These are phyloP conservation scores for Kuraishia cidri DNA, from an alignment of 805 yeast genomes.

Conservation along the genomic window DNA sequence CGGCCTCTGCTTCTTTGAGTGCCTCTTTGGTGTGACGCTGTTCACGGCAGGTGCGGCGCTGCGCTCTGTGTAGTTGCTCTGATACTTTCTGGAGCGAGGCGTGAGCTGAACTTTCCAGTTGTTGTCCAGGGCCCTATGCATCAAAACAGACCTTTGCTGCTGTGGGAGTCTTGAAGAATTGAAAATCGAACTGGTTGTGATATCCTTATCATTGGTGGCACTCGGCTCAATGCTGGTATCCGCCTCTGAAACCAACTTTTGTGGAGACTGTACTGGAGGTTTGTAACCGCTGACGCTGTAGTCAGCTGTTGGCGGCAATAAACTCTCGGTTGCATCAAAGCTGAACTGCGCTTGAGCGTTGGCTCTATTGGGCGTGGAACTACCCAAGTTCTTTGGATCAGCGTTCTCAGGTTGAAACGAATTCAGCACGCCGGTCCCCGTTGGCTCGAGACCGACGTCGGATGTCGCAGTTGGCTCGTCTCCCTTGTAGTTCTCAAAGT, in stretches of 20 bases:
- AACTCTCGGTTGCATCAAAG: constrained; percentile 3
- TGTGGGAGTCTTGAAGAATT: constrained; percentile 9
- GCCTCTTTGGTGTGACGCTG: constrained; percentile 4
- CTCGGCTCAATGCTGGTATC: constrained; percentile 9
- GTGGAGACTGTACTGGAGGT: too few relatives aligned
- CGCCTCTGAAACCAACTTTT: too few relatives aligned
- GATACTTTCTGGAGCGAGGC: constrained; percentile 9
- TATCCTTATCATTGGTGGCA: constrained; percentile 7
- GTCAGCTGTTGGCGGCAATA: neutral
- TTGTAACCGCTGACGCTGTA: too few relatives aligned
- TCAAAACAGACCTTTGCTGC: constrained; percentile 1
- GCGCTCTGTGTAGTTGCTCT: constrained; percentile 1
- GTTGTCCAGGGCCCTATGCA: constrained; percentile 20
- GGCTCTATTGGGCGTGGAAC: constrained; percentile 14
- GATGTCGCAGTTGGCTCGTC: constrained; percentile 5
- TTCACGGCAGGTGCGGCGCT: constrained; percentile 1
- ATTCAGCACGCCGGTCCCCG: constrained; percentile 6
- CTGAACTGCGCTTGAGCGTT: constrained; percentile 1
- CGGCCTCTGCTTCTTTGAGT: constrained; percentile 1
- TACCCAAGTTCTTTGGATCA: constrained; percentile 1
- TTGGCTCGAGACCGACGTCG: constrained; percentile 9
- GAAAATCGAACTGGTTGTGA: constrained; percentile 11
- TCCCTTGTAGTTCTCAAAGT: constrained; percentile 5
- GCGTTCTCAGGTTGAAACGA: constrained; percentile 3
- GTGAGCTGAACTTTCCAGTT: constrained; percentile 23